These are phyloP conservation scores for Mortierella claussenii DNA, from an alignment of 192 early-diverging fungal genomes.

Conservation along the genomic window DNA sequence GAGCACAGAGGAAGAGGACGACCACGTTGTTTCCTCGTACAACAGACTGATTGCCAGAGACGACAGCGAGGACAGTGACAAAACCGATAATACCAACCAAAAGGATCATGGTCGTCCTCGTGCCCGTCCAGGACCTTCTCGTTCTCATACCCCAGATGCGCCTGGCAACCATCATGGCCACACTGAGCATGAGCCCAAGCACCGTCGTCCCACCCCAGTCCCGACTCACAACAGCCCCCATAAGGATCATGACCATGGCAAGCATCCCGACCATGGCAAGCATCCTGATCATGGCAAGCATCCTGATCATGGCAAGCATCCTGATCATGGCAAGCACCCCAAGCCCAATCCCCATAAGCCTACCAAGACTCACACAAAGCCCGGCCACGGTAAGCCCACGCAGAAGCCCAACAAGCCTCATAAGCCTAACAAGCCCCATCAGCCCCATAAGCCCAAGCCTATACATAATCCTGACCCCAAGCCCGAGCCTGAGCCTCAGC, in stretches of 20 bases:
- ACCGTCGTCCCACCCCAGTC: conserved; percentile 3
- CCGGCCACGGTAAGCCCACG: conserved; percentile 6
- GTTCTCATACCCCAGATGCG: neutral
- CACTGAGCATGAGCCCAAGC: neutral
- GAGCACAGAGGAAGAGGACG: neutral
- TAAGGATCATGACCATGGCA: conserved; percentile 1
- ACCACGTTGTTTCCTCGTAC: too few relatives aligned
- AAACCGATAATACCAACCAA: too few relatives aligned
- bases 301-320: conserved; percentile 3
- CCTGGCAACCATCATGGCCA: neutral
- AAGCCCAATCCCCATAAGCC: conserved; percentile 12
- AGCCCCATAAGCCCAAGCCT: conserved; percentile 15
- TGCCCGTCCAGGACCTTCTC: conserved; percentile 23
- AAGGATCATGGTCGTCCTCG: conserved; percentile 31
- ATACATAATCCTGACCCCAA: conserved; percentile 12
- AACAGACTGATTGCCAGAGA: neutral
- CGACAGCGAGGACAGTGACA: neutral
- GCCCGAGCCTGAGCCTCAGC: conserved; percentile 3
- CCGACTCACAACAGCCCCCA: neutral
- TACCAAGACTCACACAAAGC: conserved; percentile 1
- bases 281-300: conserved; percentile 11
- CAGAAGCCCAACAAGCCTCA: conserved; percentile 9
- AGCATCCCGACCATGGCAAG: neutral
- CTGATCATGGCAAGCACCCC: conserved; percentile 11
- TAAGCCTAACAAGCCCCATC: conserved; percentile 17